Percentiles rank a stretch among this genome's conserved stretches.
Evolutionary conservation across 73 alveolate species (phyloP).

Genomic region (Paramecium biaurelia): DNA sequence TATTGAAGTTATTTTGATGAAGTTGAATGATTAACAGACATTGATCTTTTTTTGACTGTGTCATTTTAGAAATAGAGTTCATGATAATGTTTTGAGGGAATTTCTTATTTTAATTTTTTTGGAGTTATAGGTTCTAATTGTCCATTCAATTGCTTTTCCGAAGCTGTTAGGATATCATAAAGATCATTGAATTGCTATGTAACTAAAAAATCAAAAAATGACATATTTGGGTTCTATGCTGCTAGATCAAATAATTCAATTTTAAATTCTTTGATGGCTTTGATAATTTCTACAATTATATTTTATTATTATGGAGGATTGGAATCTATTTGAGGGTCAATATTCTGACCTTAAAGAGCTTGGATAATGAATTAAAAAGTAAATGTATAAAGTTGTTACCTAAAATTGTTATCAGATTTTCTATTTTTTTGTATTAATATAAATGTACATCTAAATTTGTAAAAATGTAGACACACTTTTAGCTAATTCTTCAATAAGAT

Average conservation of each 20-base stretch:
- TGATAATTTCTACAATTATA: background rate
- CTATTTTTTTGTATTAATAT: background rate
- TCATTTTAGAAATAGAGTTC: background rate
- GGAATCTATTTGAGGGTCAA: background rate
- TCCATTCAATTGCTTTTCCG: constrained; percentile 3
- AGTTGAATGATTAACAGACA: background rate
- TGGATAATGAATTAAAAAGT: background rate
- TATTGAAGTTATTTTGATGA: background rate
- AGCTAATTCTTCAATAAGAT: background rate
- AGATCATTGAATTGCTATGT: constrained; percentile 16
- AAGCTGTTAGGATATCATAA: constrained; percentile 24
- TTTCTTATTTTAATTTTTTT: background rate
- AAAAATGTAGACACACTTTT: background rate
- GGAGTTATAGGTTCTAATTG: constrained; percentile 4
- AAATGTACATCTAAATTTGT: background rate
- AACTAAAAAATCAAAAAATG: constrained; percentile 28
- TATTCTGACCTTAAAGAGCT: background rate
- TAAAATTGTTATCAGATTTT: background rate
- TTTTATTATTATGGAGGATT: background rate
- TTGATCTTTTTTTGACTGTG: background rate
- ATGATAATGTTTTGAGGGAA: background rate
- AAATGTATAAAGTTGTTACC: background rate
- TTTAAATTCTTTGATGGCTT: constrained; percentile 31
- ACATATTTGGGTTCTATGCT: constrained; percentile 11
- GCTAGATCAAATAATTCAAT: background rate